Base-by-base conservation (phyloP, 345 rosid species). In the Microthlaspi erraticum region DNA sequence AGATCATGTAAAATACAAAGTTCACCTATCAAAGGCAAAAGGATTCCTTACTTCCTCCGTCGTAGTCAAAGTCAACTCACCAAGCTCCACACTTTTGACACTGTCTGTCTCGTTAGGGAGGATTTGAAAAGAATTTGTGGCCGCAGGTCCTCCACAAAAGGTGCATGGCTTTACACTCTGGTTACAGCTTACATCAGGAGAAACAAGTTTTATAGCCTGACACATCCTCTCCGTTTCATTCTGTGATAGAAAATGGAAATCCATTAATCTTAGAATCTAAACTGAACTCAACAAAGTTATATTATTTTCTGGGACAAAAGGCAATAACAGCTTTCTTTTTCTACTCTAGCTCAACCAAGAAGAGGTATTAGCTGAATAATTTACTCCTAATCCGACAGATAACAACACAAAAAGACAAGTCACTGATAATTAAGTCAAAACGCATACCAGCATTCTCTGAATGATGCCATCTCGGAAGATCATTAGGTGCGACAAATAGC, bases 401-500 rank as follows among this genome's bases (percentile, higher is more conserved):
- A 53, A 34, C 48, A 64, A n/a, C 48, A 9, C 32, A 55, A 23
- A 64, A 56, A 38, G 44, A 52, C 32, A 29, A 41, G 16, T 52
- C 23, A 17, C 14, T 71, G 43, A 64, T 58, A 45, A 64, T 63
- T 10, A 72, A 65, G 45, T 20, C 57, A 42, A 68, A 68, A 58
- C 32, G 32, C 88, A 38, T 75, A 94, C 99, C 97, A 87, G 79
- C 58, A 94, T 70, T 78, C 83, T 89, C 75, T 86, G 84, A 68
- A 91, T 73, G 48, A 81, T 66, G 50, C 95, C 83, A 66, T 77
- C 70, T 16, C 60, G 84, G 79, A 86, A 85, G 64, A 91, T 90
- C 89, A 91, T 88, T 60, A 91, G 92, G 72, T 91, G 96, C 36
- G 96, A 85, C 81, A 94, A 39, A 72, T 94, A 94, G 78, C 87